phyloP scores from a whole-genome alignment of 2,329 filamentous ascomycete genomes.

The Aspergillus quadrilineatus region DNA sequence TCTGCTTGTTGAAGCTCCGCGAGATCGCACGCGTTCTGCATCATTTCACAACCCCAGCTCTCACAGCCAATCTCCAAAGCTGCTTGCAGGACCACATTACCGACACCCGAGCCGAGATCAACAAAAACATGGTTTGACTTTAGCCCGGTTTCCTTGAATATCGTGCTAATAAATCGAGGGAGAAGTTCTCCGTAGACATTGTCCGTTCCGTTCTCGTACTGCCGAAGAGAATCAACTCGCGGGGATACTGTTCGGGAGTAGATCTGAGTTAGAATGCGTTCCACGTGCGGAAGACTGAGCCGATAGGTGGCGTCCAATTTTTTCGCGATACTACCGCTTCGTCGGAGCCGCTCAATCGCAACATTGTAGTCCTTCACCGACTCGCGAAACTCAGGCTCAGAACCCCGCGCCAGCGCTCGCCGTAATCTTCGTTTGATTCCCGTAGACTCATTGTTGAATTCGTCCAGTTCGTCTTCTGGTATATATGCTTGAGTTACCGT shows the following conservation, averaged over 20 bases:
- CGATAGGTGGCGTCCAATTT: conserved; percentile 69
- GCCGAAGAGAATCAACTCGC: conserved; percentile 75
- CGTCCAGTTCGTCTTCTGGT: conserved; percentile 64
- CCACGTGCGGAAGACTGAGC: conserved; percentile 70
- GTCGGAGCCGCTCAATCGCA: conserved; percentile 63
- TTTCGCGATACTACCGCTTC: conserved; percentile 68
- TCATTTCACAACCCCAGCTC: conserved; percentile 95
- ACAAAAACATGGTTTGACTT: conserved; percentile 85
- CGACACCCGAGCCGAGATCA: conserved; percentile 91
- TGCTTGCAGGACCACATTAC: conserved; percentile 91
- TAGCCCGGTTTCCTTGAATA: conserved; percentile 75
- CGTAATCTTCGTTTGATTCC: conserved; percentile 77
- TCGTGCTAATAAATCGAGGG: conserved; percentile 76
- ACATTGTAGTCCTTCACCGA: conserved; percentile 77
- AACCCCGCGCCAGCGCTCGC: conserved; percentile 67
- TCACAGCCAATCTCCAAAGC: conserved; percentile 91
- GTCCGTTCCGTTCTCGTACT: conserved; percentile 86
- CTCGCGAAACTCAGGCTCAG: conserved; percentile 68
- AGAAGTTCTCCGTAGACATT: conserved; percentile 94
- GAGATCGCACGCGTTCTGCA: conserved; percentile 82
- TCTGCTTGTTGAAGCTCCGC: conserved; percentile 78
- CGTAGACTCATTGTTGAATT: conserved; percentile 68
- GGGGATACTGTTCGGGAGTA: conserved; percentile 93
- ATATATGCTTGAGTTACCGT: conserved; percentile 75
- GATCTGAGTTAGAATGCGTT: conserved; percentile 80